A percentile compares a stretch with the other conserved stretches of the same genome.
These are phyloP conservation scores for Rasamsonia emersonii DNA, from an alignment of 2,329 filamentous ascomycete species.

Conservation along the genomic window DNA sequence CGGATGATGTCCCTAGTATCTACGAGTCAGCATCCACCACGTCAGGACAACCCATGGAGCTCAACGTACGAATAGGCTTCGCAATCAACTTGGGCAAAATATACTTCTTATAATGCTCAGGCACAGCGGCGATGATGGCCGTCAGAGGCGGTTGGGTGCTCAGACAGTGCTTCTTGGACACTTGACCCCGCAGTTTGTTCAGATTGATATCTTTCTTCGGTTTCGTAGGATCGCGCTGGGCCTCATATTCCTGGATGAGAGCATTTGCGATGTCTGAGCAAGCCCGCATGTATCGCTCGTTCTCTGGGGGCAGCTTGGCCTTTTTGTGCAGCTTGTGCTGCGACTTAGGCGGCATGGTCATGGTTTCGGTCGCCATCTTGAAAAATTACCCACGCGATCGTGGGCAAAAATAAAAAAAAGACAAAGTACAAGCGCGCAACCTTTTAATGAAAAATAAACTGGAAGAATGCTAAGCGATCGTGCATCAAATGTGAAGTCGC, in stretches of 20 bases:
- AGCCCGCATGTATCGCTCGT: slow-evolving; percentile 85
- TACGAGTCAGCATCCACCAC: background rate
- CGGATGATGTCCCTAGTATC: slow-evolving; percentile 73
- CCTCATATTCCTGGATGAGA: slow-evolving; percentile 89
- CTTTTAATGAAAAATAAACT: no score
- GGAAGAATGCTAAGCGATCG: no score
- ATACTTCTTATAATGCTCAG: slow-evolving; percentile 99
- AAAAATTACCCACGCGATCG: no score
- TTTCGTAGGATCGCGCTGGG: slow-evolving; percentile 62
- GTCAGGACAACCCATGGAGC: background rate
- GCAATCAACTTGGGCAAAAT: slow-evolving; percentile 93
- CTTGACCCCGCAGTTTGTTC: slow-evolving; percentile 75
- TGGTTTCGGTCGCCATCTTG: slow-evolving; percentile 54
- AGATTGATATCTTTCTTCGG: slow-evolving; percentile 83
- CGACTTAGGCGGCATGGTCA: slow-evolving; percentile 49
- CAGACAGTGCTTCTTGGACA: slow-evolving; percentile 87
- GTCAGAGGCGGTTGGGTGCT: slow-evolving; percentile 83
- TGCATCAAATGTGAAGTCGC: no score
- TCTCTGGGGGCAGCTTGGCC: slow-evolving; percentile 75
- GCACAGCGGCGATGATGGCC: slow-evolving; percentile 94
- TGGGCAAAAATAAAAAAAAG: no score
- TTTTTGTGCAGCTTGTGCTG: slow-evolving; percentile 55
- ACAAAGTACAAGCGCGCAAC: no score
- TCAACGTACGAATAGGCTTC: slow-evolving; percentile 73
- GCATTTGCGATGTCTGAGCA: slow-evolving; percentile 93